Evolutionary conservation across 2,329 filamentous ascomycete species (phyloP).

Genomic region (Beauveria brongniartii): DNA sequence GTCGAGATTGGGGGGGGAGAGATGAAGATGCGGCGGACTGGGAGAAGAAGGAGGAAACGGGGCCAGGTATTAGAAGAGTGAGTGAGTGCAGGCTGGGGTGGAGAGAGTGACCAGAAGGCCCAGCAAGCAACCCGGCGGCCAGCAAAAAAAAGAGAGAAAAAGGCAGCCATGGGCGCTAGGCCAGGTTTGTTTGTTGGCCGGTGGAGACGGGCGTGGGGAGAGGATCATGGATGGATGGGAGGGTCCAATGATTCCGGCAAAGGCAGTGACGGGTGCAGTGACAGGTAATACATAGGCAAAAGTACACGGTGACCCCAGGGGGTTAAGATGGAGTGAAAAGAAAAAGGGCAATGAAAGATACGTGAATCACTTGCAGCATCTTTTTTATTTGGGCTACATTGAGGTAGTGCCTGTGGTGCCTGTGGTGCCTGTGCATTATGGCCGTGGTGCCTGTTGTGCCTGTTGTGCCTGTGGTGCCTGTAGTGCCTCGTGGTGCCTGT

Average conservation of each 20-base stretch:
- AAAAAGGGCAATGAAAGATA: too few species aligned
- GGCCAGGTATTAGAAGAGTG: conserved; percentile 12
- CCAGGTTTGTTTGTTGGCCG: conserved; percentile 7
- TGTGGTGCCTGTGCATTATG: too few species aligned
- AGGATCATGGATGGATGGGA: background rate
- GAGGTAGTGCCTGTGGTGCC: too few species aligned
- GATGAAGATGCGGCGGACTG: conserved; percentile 19
- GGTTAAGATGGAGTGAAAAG: too few species aligned
- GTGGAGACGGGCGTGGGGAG: conserved; percentile 5
- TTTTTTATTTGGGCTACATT: too few species aligned
- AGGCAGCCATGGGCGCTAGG: background rate
- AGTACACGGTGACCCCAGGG: too few species aligned
- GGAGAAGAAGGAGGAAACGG: conserved; percentile 22
- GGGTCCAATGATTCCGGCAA: background rate
- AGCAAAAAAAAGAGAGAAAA: background rate
- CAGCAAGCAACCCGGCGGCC: background rate
- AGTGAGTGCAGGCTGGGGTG: background rate
- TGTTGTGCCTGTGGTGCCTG: too few species aligned
- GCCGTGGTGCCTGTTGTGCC: too few species aligned
- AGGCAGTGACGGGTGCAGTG: too few species aligned
- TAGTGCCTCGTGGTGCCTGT: too few species aligned
- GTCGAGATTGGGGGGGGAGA: conserved; percentile 14
- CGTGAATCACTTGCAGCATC: too few species aligned
- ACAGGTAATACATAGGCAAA: too few species aligned
- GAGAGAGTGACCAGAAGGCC: background rate